Base-by-base conservation (phyloP, 2,329 filamentous ascomycete genomes). In the Aspergillus costaricaensis region DNA sequence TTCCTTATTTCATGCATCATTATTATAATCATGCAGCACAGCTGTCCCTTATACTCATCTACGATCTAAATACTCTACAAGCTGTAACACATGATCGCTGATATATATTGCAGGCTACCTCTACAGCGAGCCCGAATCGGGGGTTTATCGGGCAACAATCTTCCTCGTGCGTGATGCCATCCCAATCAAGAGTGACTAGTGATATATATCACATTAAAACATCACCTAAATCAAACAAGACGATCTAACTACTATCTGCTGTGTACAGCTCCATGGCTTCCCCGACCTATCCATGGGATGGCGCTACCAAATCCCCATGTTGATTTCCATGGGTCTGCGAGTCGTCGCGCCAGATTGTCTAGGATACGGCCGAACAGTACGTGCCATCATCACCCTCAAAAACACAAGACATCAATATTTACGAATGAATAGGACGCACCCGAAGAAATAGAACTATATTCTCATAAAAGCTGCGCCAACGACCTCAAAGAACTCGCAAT, bases 331-430 rank as follows among this genome's bases (percentile, higher is more conserved):
- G 59, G 89, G 89, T 21, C 85, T 94, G 65, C 86, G 90, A 58
- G 91, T 96, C 57, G 86, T 98, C 23, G 91, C 87, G 10, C 90
- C 92, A 0, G 92, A 97, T 76, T 88, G 92, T 82, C 84, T 96
- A 68, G 94, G 94, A 64, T 98, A 95, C 74, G 91, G 90, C 25
- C 84, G 86, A 60, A 95, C 91, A 25, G 89, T 85, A 74, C 23
- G 50, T 6, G 27, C 55, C 32, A 36, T 49, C 25, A 25, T 57
- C 32, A 2, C 17, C 19, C 9, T 5, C 10, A 25, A 4, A 3
- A 30, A 15, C 9, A 23, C 12, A 21, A 56, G 4, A 5, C 9
- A 19, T 6, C 7, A 17, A 30, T 32, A 12, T 15, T 51, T 62
- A 81, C 74, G 78, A 80, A 62, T 7, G 75, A 76, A 21, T 65